Conservation (phyloP, 306 rosid genomes). For the Pyrus betulifolia region DNA sequence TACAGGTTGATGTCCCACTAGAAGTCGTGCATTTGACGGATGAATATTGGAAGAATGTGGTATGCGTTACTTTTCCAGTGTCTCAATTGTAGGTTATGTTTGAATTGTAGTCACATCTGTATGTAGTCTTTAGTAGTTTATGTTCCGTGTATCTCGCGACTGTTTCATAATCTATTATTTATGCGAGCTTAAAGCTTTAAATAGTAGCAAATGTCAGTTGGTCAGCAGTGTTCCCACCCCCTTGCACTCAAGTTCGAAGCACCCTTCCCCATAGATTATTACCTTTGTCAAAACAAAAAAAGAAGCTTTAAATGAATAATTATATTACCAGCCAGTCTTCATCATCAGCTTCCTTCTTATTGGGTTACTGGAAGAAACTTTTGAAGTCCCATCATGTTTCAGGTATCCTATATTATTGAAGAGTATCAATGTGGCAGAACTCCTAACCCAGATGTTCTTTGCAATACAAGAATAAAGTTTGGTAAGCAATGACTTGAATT, state of each 20-base stretch:
- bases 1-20: conserved; percentile 69
- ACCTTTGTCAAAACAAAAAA: background rate
- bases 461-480: conserved; percentile 92
- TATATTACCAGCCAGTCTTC: background rate
- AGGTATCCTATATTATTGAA: conserved; percentile 84
- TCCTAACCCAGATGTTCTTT: conserved; percentile 88
- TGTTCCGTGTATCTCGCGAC: background rate
- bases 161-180: background rate
- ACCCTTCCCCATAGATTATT: background rate
- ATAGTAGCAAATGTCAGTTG: background rate
- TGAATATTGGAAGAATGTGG: conserved; percentile 94
- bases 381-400: conserved; percentile 4
- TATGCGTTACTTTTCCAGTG: conserved; percentile 14
- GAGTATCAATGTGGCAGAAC: conserved; percentile 92
- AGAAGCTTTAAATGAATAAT: background rate
- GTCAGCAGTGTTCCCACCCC: background rate
- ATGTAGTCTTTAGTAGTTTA: background rate
- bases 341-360: conserved; percentile 1
- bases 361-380: background rate
- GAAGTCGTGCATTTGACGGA: conserved; percentile 93
- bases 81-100: background rate
- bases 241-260: background rate
- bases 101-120: background rate
- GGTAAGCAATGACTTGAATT: conserved; percentile 39
- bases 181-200: background rate